These are phyloP conservation scores for Backusella tuberculispora DNA, from an alignment of 192 early-diverging fungal genomes.

Conservation along the genomic window DNA sequence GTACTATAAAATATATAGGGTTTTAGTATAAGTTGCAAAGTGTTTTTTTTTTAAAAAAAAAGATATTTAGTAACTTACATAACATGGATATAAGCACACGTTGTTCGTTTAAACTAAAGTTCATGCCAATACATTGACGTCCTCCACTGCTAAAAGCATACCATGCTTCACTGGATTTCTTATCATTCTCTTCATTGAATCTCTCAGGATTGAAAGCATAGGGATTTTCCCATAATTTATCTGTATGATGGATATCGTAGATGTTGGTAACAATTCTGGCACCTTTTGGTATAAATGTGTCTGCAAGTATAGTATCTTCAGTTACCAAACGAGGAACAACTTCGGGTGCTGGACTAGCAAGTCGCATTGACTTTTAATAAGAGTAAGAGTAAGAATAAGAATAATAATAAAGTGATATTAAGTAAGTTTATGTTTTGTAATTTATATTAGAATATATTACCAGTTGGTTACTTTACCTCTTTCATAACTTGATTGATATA, in stretches of 20 bases:
- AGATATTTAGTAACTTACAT: not conserved
- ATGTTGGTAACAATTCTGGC: slow-evolving; percentile 18
- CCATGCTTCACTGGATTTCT: slow-evolving; percentile 41
- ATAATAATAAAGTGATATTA: not conserved
- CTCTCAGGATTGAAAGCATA: slow-evolving; percentile 54
- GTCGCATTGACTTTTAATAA: slow-evolving; percentile 19
- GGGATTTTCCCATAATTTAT: slow-evolving; percentile 43
- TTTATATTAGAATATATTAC: too few species aligned
- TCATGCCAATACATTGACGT: slow-evolving; percentile 66
- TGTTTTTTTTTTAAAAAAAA: too few species aligned
- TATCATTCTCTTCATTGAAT: slow-evolving; percentile 39
- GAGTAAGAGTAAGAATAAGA: too few species aligned
- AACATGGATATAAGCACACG: slow-evolving; percentile 54
- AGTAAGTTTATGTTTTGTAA: not conserved
- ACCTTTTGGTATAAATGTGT: slow-evolving; percentile 29
- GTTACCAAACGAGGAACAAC: slow-evolving; percentile 12
- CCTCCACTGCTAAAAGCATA: slow-evolving; percentile 62
- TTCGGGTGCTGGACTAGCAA: not conserved
- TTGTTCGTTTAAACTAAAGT: slow-evolving; percentile 63
- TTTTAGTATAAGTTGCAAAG: not conserved
- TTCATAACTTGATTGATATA: slow-evolving; percentile 59
- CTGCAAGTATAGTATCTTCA: slow-evolving; percentile 32
- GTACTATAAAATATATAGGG: not conserved
- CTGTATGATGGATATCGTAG: slow-evolving; percentile 21
- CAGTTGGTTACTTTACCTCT: slow-evolving; percentile 26